Percentiles rank a stretch among this genome's conserved stretches.
Conservation (phyloP, 148 eudicot species). For the Spergularia bocconei region DNA sequence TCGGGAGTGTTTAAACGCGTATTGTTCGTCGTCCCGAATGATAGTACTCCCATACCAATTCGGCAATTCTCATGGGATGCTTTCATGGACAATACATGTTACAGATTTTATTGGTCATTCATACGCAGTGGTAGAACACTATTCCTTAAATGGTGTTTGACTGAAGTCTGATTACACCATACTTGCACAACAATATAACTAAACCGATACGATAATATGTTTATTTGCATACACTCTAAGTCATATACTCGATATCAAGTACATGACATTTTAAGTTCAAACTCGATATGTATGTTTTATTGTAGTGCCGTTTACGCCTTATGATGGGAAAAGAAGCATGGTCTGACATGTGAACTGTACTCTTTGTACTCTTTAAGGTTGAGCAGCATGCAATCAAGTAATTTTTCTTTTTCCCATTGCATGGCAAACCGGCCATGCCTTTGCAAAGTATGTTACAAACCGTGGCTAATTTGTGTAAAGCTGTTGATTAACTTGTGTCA, state of each 20-base stretch:
- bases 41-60: neutral
- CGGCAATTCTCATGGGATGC: constrained; percentile 11
- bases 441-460: neutral
- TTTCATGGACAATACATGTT: constrained; percentile 10
- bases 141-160: neutral
- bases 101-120: neutral
- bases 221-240: neutral
- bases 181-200: neutral
- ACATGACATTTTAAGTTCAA: no score
- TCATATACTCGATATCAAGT: neutral
- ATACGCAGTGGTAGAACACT: neutral
- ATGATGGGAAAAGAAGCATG: no score
- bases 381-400: no score
- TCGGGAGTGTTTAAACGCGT: neutral
- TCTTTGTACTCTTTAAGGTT: no score
- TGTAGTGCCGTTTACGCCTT: no score
- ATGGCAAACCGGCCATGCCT: neutral
- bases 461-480: neutral
- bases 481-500: neutral
- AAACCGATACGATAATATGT: neutral
- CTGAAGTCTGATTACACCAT: neutral
- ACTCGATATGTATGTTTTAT: no score
- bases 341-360: no score
- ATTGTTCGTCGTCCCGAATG: neutral
- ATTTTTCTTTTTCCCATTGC: no score